A percentile compares a stretch with the other conserved stretches of the same genome.
These are phyloP conservation scores for Smallanthus sonchifolius DNA, from an alignment of 129 eudicot species.

Conservation along the genomic window DNA sequence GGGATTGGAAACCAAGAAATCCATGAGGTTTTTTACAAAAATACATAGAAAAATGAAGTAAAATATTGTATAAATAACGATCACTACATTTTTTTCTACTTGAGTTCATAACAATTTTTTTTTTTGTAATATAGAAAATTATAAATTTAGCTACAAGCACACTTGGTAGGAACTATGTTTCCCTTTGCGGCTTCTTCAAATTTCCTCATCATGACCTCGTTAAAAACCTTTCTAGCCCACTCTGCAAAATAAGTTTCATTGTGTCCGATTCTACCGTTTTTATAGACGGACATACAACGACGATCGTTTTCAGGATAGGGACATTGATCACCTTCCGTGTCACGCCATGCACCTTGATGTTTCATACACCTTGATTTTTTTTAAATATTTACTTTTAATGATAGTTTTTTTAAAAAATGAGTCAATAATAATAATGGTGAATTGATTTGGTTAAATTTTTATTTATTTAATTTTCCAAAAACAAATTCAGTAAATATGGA, in stretches of 20 bases:
- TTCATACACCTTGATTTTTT: too few relatives aligned
- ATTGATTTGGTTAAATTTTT: too few relatives aligned
- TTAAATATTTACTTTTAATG: too few relatives aligned
- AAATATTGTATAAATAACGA: background rate
- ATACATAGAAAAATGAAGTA: too few relatives aligned
- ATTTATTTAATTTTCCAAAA: too few relatives aligned
- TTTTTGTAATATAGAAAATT: background rate
- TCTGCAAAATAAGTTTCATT: constrained; percentile 50
- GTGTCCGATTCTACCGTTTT: constrained; percentile 61
- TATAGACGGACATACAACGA: constrained; percentile 68
- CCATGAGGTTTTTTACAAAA: too few relatives aligned
- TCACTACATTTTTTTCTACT: background rate
- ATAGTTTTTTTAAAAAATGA: too few relatives aligned
- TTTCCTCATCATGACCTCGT: constrained; percentile 48
- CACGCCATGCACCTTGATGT: too few relatives aligned
- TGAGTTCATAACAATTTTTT: background rate
- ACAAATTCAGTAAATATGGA: too few relatives aligned
- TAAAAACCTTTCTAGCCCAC: constrained; percentile 61
- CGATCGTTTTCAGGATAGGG: constrained; percentile 59
- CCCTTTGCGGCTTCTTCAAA: constrained; percentile 24
- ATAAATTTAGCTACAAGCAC: constrained; percentile 34
- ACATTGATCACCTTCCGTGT: too few relatives aligned
- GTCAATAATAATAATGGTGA: too few relatives aligned
- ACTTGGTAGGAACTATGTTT: constrained; percentile 12
- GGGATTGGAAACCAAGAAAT: too few relatives aligned